phyloP scores from a whole-genome alignment of 768 basidiomycete species.

The Naganishia antarctica region DNA sequence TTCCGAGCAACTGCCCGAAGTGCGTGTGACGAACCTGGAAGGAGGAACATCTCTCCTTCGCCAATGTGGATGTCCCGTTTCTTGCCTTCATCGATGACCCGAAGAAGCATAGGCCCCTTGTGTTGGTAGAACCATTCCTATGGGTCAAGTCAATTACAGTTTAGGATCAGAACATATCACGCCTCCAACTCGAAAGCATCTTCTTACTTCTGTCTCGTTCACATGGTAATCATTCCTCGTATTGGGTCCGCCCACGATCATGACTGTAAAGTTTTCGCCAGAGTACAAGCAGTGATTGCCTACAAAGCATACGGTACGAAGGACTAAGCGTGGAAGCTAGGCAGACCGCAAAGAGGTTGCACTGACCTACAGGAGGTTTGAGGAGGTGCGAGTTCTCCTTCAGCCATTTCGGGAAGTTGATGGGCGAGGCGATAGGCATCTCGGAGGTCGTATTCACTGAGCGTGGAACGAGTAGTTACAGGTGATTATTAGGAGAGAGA shows the following conservation, averaged over 20 bases:
- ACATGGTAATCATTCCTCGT: constrained; percentile 89
- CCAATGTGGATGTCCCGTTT: constrained; percentile 74
- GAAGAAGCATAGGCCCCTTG: constrained; percentile 85
- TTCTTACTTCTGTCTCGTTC: constrained; percentile 72
- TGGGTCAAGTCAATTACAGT: constrained; percentile 48
- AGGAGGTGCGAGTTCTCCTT: constrained; percentile 71
- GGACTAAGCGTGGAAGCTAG: neutral
- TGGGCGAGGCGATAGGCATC: constrained; percentile 61
- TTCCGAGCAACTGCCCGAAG: neutral
- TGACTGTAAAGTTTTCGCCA: constrained; percentile 82
- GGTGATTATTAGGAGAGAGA: too few relatives aligned
- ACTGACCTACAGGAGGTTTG: constrained; percentile 89
- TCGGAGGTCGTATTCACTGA: neutral
- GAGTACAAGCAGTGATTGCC: constrained; percentile 52
- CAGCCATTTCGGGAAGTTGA: constrained; percentile 89
- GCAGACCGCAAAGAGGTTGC: constrained; percentile 54
- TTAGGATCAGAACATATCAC: too few relatives aligned
- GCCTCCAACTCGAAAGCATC: too few relatives aligned
- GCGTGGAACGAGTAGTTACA: too few relatives aligned
- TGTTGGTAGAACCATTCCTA: constrained; percentile 97
- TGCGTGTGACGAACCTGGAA: constrained; percentile 63
- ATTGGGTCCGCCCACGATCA: constrained; percentile 95
- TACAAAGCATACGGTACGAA: too few relatives aligned
- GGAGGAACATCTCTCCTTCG: constrained; percentile 93
- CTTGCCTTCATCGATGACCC: constrained; percentile 59